These are phyloP conservation scores for Yamadazyma atmosphaerica DNA, from an alignment of 1,139 yeast genomes.

Conservation along the genomic window DNA sequence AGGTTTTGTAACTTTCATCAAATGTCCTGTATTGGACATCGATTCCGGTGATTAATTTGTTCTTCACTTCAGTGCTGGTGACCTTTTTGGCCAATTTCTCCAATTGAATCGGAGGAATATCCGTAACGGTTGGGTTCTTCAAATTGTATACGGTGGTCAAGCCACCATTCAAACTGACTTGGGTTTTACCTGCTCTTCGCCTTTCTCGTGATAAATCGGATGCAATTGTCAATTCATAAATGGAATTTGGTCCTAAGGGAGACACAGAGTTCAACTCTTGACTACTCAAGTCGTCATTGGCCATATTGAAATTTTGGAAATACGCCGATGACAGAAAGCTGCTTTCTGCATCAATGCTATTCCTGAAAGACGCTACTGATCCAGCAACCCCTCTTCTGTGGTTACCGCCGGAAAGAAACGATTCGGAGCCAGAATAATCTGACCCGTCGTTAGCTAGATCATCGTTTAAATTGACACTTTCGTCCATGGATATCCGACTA, in stretches of 20 bases:
- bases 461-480: conserved; percentile 37
- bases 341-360: conserved; percentile 41
- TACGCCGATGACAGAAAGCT: conserved; percentile 33
- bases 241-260: conserved; percentile 78
- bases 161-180: conserved; percentile 45
- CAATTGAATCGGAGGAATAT: conserved; percentile 81
- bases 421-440: conserved; percentile 16
- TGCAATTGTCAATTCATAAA: conserved; percentile 68
- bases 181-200: conserved; percentile 30
- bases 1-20: conserved; percentile 47
- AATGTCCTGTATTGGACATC: conserved; percentile 56
- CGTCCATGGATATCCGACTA: conserved; percentile 29
- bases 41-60: conserved; percentile 44
- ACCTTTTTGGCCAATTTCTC: conserved; percentile 56
- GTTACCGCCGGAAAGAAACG: conserved; percentile 11
- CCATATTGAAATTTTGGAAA: conserved; percentile 26
- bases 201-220: conserved; percentile 49
- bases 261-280: conserved; percentile 31
- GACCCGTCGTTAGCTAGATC: conserved; percentile 28
- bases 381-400: conserved; percentile 18
- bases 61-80: conserved; percentile 46
- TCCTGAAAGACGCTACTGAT: conserved; percentile 27
- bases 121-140: conserved; percentile 71
- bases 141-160: conserved; percentile 43
- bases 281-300: conserved; percentile 17